Conservation (phyloP, 345 rosid species). For the Populus alba region DNA sequence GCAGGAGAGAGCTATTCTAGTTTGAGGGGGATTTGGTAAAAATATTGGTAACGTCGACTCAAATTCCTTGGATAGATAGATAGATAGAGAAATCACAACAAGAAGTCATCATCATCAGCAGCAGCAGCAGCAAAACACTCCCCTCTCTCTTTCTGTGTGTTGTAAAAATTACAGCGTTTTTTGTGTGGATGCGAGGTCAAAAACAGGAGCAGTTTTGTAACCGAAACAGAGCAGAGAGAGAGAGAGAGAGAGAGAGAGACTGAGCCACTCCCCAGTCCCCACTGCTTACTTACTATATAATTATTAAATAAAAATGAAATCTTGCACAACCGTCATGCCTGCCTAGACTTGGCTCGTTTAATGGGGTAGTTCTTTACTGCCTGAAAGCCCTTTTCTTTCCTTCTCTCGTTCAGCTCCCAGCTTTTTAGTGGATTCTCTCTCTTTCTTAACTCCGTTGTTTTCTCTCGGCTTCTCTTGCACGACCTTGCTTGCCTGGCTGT, state of each 20-base stretch:
- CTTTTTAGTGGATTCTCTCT: neutral
- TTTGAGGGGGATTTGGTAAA: conserved; percentile 28
- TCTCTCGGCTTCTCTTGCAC: neutral
- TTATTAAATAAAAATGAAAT: conserved; percentile 7
- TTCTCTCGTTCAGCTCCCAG: neutral
- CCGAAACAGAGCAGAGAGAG: conserved; percentile 22
- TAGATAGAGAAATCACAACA: neutral
- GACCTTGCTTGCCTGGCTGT: conserved; percentile 14
- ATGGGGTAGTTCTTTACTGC: conserved; percentile 42
- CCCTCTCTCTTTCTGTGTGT: conserved; percentile 14
- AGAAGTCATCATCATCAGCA: conserved; percentile 6
- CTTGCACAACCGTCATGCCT: conserved; percentile 29
- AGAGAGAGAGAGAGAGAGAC: neutral
- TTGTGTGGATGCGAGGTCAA: conserved; percentile 13
- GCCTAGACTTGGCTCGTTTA: conserved; percentile 26
- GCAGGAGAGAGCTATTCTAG: conserved; percentile 25
- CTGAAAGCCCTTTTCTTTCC: conserved; percentile 1
- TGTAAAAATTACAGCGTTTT: conserved; percentile 24
- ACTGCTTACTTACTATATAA: neutral
- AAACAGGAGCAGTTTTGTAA: conserved; percentile 37
- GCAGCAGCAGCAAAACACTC: conserved; percentile 4
- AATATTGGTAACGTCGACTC: conserved; percentile 27
- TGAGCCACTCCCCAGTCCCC: neutral
- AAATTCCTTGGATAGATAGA: neutral
- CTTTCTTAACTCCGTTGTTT: neutral